These are phyloP conservation scores for Trichoderma simmonsii DNA, from an alignment of 2,329 filamentous ascomycete species.

Conservation along the genomic window DNA sequence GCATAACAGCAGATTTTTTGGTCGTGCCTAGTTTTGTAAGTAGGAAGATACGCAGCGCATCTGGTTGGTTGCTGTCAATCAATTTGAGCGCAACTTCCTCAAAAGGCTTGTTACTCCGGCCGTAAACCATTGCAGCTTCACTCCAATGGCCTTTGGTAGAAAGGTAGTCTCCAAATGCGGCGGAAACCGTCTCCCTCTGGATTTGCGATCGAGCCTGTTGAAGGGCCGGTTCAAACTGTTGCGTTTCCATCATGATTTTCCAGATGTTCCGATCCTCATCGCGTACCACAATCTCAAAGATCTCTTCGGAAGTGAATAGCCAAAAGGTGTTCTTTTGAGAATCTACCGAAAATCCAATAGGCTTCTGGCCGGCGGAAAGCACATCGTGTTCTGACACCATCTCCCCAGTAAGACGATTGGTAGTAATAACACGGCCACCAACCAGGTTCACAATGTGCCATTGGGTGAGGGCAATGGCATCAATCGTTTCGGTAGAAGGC, in stretches of 20 bases:
- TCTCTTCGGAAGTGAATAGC: conserved; percentile 87
- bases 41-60: conserved; percentile 87
- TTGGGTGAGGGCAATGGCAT: conserved; percentile 80
- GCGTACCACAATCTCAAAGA: conserved; percentile 87
- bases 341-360: conserved; percentile 83
- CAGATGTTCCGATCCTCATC: conserved; percentile 92
- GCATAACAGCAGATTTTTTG: conserved; percentile 84
- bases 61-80: conserved; percentile 85
- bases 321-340: conserved; percentile 95
- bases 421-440: conserved; percentile 76
- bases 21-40: conserved; percentile 76
- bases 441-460: conserved; percentile 88
- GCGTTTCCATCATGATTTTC: conserved; percentile 84
- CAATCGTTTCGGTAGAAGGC: conserved; percentile 67
- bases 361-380: conserved; percentile 72
- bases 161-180: conserved; percentile 85
- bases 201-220: conserved; percentile 75
- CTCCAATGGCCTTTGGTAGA: conserved; percentile 75
- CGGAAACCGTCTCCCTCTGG: conserved; percentile 89
- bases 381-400: conserved; percentile 87
- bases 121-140: conserved; percentile 87
- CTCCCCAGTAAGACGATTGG: conserved; percentile 82
- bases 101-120: conserved; percentile 93
- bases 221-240: conserved; percentile 85
- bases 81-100: conserved; percentile 91